A percentile compares a stretch with the other conserved stretches of the same genome.
Evolutionary conservation across 2,329 filamentous ascomycete species (phyloP).

Genomic region (Hymenoscyphus fructigenus): DNA sequence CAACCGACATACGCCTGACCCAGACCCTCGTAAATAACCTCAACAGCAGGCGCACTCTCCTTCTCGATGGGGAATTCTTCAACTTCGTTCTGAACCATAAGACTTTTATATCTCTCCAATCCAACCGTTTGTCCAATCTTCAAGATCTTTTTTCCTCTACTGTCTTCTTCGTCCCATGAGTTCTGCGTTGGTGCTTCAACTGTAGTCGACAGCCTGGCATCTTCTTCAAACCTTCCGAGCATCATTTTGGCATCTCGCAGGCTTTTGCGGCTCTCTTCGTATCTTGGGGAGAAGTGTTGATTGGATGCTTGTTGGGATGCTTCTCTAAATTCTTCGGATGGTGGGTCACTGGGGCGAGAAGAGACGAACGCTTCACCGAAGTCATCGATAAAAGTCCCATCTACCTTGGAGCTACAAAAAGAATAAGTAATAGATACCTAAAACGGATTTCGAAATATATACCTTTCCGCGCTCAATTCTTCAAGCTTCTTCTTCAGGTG

Average conservation of each 20-base stretch:
- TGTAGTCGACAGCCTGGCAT: conserved; percentile 16
- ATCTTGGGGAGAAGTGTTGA: conserved; percentile 21
- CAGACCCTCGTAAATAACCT: conserved; percentile 16
- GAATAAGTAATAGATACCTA: background rate
- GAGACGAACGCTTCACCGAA: conserved; percentile 25
- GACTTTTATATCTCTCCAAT: conserved; percentile 24
- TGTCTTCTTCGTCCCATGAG: conserved; percentile 23
- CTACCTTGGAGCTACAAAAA: conserved; percentile 21
- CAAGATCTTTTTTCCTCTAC: conserved; percentile 17
- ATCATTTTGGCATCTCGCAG: conserved; percentile 18
- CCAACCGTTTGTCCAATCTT: conserved; percentile 24
- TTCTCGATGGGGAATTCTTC: conserved; percentile 11
- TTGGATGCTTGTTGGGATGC: background rate
- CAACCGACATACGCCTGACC: conserved; percentile 16
- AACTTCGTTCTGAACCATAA: conserved; percentile 10
- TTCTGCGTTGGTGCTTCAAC: conserved; percentile 17
- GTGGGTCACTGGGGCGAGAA: conserved; percentile 20
- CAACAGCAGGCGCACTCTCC: conserved; percentile 10
- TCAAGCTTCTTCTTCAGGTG: conserved; percentile 20
- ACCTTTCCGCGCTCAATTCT: conserved; percentile 5
- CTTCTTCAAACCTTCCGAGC: conserved; percentile 23
- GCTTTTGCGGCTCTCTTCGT: conserved; percentile 18
- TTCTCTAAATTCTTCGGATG: conserved; percentile 3
- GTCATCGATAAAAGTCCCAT: conserved; percentile 21
- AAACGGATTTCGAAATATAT: background rate